Conservation (phyloP, 441 rosid genomes). For the Populus hybrid region DNA sequence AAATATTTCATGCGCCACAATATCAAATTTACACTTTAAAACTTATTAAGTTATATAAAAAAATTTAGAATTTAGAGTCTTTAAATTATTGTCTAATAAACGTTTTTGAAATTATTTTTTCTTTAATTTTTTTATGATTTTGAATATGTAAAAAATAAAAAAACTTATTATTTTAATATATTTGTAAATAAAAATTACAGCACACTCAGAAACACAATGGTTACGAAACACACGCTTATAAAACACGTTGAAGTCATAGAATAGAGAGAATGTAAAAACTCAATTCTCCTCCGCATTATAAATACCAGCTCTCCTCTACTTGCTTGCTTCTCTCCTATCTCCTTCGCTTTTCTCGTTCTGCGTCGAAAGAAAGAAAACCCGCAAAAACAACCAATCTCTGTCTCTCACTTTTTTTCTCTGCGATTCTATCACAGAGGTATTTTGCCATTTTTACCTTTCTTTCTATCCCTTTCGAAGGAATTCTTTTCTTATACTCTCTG, state of each 20-base stretch:
- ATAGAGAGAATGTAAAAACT: neutral
- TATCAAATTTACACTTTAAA: too few species aligned
- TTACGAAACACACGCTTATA: constrained; percentile 21
- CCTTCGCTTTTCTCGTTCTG: neutral
- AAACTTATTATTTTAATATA: too few species aligned
- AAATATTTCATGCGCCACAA: too few species aligned
- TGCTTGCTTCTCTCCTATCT: neutral
- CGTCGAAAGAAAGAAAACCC: too few species aligned
- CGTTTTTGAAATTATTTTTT: too few species aligned
- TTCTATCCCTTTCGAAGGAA: constrained; percentile 1
- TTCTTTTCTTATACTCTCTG: neutral
- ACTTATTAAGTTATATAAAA: too few species aligned
- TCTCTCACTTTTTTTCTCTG: constrained; percentile 26
- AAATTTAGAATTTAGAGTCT: neutral
- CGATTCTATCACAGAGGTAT: constrained; percentile 18
- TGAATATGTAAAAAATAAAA: too few species aligned
- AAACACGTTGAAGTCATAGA: neutral
- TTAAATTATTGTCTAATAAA: too few species aligned
- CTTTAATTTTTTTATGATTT: too few species aligned
- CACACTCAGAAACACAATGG: too few species aligned
- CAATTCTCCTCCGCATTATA: constrained; percentile 18
- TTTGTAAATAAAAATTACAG: too few species aligned
- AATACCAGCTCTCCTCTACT: constrained; percentile 16
- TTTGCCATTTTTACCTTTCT: neutral
- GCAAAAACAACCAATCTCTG: neutral